Percentiles rank a stretch among this genome's conserved stretches.
Conservation (phyloP, 805 yeast genomes). For the Pichia thaimueangensis region DNA sequence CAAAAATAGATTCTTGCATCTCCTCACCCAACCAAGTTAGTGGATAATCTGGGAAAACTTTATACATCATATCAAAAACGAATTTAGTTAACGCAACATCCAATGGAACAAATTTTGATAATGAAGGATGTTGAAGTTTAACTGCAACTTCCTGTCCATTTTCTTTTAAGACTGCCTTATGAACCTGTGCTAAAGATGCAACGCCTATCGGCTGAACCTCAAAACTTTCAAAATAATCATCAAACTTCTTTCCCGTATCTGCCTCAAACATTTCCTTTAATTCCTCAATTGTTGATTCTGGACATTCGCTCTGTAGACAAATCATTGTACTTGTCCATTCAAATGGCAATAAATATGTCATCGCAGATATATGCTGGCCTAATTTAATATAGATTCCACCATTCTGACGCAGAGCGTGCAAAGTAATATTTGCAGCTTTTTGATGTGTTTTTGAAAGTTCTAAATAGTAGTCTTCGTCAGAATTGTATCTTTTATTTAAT, state of each 20-base stretch:
- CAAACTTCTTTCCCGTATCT: constrained; percentile 59
- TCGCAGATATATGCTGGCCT: constrained; percentile 91
- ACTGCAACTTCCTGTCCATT: constrained; percentile 76
- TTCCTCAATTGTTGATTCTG: constrained; percentile 66
- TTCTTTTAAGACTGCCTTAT: constrained; percentile 55
- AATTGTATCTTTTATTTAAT: constrained; percentile 36
- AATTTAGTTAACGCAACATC: constrained; percentile 74
- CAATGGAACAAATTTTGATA: constrained; percentile 82
- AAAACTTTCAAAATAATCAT: constrained; percentile 62
- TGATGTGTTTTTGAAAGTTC: constrained; percentile 65
- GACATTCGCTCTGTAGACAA: constrained; percentile 88
- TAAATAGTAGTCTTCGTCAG: constrained; percentile 38
- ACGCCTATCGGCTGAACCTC: constrained; percentile 80
- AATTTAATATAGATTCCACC: constrained; percentile 92
- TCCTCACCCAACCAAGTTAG: constrained; percentile 95
- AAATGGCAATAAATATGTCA: constrained; percentile 81
- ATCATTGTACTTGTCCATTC: constrained; percentile 97
- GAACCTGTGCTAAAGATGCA: constrained; percentile 96
- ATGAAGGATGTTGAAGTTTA: constrained; percentile 87
- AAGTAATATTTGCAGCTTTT: constrained; percentile 71
- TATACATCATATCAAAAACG: constrained; percentile 67
- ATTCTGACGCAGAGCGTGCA: constrained; percentile 71
- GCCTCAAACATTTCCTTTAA: constrained; percentile 56
- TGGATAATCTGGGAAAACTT: constrained; percentile 89
- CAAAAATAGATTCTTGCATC: constrained; percentile 74